Evolutionary conservation across 768 basidiomycete genomes (phyloP).

Genomic region (Mycena polygramma): DNA sequence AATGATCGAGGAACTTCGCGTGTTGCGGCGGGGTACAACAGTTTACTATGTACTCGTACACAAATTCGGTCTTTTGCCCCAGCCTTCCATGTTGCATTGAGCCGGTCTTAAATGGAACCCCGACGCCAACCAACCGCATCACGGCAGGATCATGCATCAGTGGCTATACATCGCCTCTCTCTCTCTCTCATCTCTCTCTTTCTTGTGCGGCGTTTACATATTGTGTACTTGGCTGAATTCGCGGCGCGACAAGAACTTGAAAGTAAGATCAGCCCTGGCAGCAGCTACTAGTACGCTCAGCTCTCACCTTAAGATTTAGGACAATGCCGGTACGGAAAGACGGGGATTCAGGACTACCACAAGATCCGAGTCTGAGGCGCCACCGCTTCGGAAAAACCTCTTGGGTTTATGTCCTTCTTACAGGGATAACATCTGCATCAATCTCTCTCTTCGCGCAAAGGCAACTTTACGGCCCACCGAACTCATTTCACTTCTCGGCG

Average conservation of each 20-base stretch:
- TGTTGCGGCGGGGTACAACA: too few species aligned
- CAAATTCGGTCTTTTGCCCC: neutral
- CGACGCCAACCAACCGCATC: too few species aligned
- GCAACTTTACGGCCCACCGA: neutral
- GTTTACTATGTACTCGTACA: neutral
- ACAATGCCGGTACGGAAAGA: neutral
- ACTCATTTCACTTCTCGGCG: neutral
- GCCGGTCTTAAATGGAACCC: too few species aligned
- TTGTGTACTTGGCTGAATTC: too few species aligned
- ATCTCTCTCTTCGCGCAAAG: slow-evolving; percentile 9
- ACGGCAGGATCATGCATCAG: too few species aligned
- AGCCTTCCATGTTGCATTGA: too few species aligned
- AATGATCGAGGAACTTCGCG: neutral
- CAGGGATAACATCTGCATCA: slow-evolving; percentile 16
- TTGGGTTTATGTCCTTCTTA: slow-evolving; percentile 13
- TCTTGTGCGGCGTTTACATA: too few species aligned
- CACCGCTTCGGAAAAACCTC: slow-evolving; percentile 2
- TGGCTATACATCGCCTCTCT: too few species aligned
- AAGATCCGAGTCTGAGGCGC: neutral
- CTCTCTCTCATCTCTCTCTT: too few species aligned
- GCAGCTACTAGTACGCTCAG: too few species aligned
- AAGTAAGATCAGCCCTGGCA: neutral
- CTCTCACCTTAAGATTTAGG: neutral
- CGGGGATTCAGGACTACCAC: too few species aligned
- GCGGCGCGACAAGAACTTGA: too few species aligned